Base-by-base conservation (phyloP, 2,329 filamentous ascomycete genomes). In the Chalaropsis ovoidea region DNA sequence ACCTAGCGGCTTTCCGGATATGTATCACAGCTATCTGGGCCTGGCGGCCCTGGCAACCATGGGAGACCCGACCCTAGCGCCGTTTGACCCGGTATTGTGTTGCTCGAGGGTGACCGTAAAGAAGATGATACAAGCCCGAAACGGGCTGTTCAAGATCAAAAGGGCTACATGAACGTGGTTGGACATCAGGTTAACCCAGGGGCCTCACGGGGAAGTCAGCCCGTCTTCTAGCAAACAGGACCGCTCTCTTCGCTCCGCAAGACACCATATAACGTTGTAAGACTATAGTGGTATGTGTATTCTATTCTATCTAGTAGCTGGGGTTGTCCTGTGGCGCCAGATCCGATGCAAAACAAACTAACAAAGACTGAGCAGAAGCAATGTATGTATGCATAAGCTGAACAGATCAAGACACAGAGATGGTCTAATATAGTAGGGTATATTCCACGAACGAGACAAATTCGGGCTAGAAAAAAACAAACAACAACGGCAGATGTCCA, bases 11-110 rank as follows among this genome's bases (percentile, higher is more conserved):
- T 82, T 82, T 56, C 89, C 89, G 13, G 89, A 90, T 77, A 80
- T 97, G 31, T 90, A 95, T 70, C 94, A 99, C 73, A 89, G 88
- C 0, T 96, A 92, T 73, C 82, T 97, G 39, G 94, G 91, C 0
- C 81, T 97, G 42, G 88, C 90, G 1, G 87, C 89, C 0, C 78
- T 99, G 47, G 85, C 87, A 0, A 82, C 89, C 17, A 82, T 91
- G 73, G 84, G 84, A 7, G 89, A 95, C 69, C 74, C 80, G 0
- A 83, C 83, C 0, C 73, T 97, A 45, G 87, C 86, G 68, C 75
- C 78, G 22, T 80, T 96, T 61, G 90, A 97, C 73, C 81, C 87
- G 0, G 82, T 82, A 0, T 77, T 96, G 62, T 95, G 90, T 71
- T 83, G 93, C 47, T 91, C 88, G 69, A 76, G 80, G 31, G 81